Evolutionary conservation across 352 stramenopile genomes (phyloP), one percentile per base, ranked within the genome.

Genomic region (Pythium apleroticum): DNA sequence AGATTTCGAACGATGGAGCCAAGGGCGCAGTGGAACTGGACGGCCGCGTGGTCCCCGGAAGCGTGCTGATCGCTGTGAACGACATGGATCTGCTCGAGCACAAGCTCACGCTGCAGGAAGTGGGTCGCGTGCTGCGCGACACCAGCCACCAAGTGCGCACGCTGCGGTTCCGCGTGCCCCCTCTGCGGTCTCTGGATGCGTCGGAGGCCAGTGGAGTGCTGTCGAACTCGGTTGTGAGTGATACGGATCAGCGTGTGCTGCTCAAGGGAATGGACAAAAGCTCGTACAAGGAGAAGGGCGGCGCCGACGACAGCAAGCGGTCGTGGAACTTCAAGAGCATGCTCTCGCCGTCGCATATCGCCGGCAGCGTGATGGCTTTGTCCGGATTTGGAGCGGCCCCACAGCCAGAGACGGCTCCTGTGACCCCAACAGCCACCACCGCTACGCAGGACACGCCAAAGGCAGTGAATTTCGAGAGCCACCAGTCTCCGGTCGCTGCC

Each of bases 31-130:
- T 93, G 19, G 81, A 93, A 48, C 19, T 66, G 10, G 76, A 79
- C 45, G 77, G 80, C 0, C 69, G 68, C 2, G 72, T 93, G 2
- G 19, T 65, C 0, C 20, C 65, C 0, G 81, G 84, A 12, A 83
- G 72, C 37, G 66, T 91, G 10, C 69, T 95, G 24, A 64, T 87
- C 12, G 69, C 62, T 3, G 71, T 95, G n/a, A 93, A 95, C 52
- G 72, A 85, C 17, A 60, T 72, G 48, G 68, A 93, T 27, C 75
- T 91, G 4, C 49, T 82, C 3, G 46, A 65, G 0, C 56, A 63
- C 19, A 65, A 75, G 27, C 57, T 86, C 45, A 63, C 70, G 39
- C 68, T 91, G 15, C 33, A 74, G 7, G 76, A 88, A 2, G 68
- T 88, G 19, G 68, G 78, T 0, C 59, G 62, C 7, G 69, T 92